phyloP scores from a whole-genome alignment of 257 asterid genomes.

The Solanum peruvianum region DNA sequence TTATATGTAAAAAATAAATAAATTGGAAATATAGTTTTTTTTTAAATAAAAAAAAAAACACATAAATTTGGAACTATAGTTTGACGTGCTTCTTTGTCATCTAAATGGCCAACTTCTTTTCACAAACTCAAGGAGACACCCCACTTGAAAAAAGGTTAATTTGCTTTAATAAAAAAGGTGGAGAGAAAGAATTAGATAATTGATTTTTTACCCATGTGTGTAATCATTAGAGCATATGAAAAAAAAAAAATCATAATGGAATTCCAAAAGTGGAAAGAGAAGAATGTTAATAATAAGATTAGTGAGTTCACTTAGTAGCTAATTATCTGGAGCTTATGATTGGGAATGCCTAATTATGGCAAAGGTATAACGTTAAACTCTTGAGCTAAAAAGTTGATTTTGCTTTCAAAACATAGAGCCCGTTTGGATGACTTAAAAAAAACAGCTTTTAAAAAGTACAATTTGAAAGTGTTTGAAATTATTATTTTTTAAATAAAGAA shows the following conservation, averaged over 20 bases:
- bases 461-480: no score
- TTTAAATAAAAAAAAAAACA: not conserved
- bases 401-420: not conserved
- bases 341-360: not conserved
- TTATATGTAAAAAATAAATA: not conserved
- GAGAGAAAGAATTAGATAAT: not conserved
- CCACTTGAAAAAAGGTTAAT: not conserved
- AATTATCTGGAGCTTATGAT: not conserved
- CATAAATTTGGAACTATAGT: not conserved
- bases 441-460: no score
- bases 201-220: not conserved
- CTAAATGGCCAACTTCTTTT: not conserved
- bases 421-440: no score
- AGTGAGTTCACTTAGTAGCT: not conserved
- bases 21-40: not conserved
- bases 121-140: not conserved
- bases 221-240: slow-evolving; percentile 5
- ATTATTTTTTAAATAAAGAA: no score
- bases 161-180: not conserved
- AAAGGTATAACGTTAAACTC: not conserved
- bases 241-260: not conserved
- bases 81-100: not conserved
- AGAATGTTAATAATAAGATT: not conserved
- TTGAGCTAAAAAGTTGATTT: not conserved
- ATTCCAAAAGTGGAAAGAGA: not conserved